phyloP scores from a whole-genome alignment of 257 asterid species.

The Lycium barbarum region DNA sequence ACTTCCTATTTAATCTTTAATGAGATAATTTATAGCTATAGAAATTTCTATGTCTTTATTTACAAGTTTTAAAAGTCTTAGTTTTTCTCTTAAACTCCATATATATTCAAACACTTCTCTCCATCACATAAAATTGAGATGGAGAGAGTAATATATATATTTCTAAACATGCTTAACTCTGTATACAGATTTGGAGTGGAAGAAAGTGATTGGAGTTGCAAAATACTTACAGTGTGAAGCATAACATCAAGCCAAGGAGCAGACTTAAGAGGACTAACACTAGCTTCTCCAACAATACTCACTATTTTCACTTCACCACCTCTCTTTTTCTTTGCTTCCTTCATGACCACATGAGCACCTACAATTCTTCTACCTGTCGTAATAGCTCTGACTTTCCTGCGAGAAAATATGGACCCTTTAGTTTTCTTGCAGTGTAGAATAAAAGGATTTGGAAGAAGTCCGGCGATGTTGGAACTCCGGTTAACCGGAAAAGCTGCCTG shows the following conservation, averaged over 20 bases:
- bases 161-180: too few relatives aligned
- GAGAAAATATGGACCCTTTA: not conserved
- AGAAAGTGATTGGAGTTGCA: not conserved
- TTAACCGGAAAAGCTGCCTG: slow-evolving; percentile 9
- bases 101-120: too few relatives aligned
- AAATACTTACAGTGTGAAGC: slow-evolving; percentile 71
- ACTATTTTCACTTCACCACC: slow-evolving; percentile 70
- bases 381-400: not conserved
- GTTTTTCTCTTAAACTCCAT: too few relatives aligned
- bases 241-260: slow-evolving; percentile 88
- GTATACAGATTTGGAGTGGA: not conserved
- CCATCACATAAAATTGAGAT: too few relatives aligned
- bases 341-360: slow-evolving; percentile 31
- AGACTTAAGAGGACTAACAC: slow-evolving; percentile 81
- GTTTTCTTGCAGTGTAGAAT: not conserved
- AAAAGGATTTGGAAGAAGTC: not conserved
- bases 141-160: too few relatives aligned
- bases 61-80: too few relatives aligned
- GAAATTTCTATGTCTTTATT: too few relatives aligned
- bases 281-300: slow-evolving; percentile 80
- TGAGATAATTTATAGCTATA: too few relatives aligned
- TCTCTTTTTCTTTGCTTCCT: slow-evolving; percentile 37
- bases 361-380: not conserved
- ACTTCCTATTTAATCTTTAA: too few relatives aligned
- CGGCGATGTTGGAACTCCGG: not conserved